phyloP scores from a whole-genome alignment of 345 rosid genomes.

The Turritis glabra region DNA sequence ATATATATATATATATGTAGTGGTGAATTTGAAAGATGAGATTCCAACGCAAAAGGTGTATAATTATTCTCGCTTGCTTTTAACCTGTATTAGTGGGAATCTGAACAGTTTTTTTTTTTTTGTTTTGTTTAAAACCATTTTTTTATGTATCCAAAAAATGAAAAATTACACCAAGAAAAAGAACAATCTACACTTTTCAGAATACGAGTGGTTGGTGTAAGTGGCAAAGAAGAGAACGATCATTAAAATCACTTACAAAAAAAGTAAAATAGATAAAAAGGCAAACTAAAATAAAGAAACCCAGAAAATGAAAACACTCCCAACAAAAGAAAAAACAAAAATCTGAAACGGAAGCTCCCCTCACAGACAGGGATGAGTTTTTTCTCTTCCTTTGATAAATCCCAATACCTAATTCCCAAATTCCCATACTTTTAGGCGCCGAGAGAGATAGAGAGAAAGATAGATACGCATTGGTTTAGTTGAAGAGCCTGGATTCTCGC shows the following conservation, averaged over 20 bases:
- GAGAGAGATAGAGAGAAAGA: not conserved
- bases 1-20: too few species aligned
- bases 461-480: constrained; percentile 23
- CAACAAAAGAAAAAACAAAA: not conserved
- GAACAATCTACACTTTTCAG: constrained; percentile 23
- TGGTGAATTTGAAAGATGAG: not conserved
- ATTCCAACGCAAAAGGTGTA: not conserved
- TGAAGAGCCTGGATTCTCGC: constrained; percentile 6
- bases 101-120: not conserved
- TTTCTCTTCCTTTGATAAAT: constrained; percentile 32
- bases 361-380: constrained; percentile 9
- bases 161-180: not conserved
- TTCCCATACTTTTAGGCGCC: constrained; percentile 17
- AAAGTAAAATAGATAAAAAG: not conserved
- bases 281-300: not conserved
- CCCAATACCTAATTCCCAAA: constrained; percentile 25
- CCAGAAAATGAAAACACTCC: not conserved
- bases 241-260: constrained; percentile 19
- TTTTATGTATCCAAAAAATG: not conserved
- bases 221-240: constrained; percentile 21
- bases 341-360: constrained; percentile 12
- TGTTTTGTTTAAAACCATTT: too few species aligned
- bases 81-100: constrained; percentile 23
- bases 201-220: constrained; percentile 34
- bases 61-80: not conserved